Evolutionary conservation across 1,139 yeast species (phyloP).

Genomic region (Scheffersomyces insectosa): DNA sequence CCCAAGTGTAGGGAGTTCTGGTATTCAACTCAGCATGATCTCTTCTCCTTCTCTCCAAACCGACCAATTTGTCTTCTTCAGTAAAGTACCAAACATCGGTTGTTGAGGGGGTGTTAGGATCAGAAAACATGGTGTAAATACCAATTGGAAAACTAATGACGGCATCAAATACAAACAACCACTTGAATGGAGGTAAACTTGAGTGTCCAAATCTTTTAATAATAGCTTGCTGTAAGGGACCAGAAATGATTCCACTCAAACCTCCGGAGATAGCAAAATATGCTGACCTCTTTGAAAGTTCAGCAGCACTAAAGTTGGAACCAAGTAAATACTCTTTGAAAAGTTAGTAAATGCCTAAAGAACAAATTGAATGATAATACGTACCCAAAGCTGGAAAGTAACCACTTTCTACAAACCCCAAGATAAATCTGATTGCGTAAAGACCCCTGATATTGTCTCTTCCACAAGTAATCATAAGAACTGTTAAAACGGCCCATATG

Average conservation of each 20-base stretch:
- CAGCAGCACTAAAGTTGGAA: constrained; percentile 22
- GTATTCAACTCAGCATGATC: constrained; percentile 48
- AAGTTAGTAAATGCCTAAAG: background rate
- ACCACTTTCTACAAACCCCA: constrained; percentile 61
- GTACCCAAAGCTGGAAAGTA: constrained; percentile 54
- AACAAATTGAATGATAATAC: background rate
- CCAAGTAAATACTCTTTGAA: constrained; percentile 15
- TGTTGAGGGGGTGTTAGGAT: constrained; percentile 41
- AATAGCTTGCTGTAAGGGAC: constrained; percentile 39
- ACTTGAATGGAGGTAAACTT: constrained; percentile 32
- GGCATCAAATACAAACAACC: constrained; percentile 43
- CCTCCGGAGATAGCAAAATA: constrained; percentile 47
- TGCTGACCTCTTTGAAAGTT: constrained; percentile 50
- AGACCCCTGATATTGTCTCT: constrained; percentile 38
- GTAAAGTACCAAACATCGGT: constrained; percentile 40
- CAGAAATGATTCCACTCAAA: constrained; percentile 45
- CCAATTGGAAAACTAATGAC: constrained; percentile 38
- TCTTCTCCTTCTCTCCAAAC: constrained; percentile 42
- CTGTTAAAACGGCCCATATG: constrained; percentile 58
- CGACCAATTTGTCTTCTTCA: constrained; percentile 35
- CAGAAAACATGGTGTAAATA: constrained; percentile 35
- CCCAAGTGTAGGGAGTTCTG: constrained; percentile 42
- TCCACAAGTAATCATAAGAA: constrained; percentile 48
- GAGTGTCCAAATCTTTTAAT: constrained; percentile 28
- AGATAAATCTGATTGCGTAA: constrained; percentile 57